Conservation (phyloP, 331 rosid species). For the Malus hybrid region DNA sequence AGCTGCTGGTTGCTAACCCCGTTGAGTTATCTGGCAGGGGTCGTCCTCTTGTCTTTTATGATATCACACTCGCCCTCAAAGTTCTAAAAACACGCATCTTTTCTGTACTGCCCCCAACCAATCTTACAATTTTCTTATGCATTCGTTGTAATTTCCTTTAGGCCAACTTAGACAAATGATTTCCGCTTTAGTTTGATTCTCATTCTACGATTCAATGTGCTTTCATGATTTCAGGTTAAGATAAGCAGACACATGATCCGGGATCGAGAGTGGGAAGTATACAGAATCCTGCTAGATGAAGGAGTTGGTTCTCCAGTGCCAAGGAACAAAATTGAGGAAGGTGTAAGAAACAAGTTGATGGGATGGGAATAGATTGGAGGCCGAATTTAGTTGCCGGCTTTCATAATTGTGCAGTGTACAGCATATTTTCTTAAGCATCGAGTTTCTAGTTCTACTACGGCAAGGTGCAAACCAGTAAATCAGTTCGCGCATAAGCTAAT, state of each 20-base stretch:
- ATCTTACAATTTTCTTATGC: background rate
- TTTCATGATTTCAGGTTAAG: constrained; percentile 35
- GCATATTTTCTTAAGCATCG: constrained; percentile 2
- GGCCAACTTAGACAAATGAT: background rate
- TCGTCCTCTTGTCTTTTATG: constrained; percentile 50
- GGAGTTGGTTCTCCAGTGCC: constrained; percentile 22
- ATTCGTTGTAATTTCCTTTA: background rate
- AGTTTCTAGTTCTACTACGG: background rate
- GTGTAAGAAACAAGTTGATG: constrained; percentile 47
- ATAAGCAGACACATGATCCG: constrained; percentile 37
- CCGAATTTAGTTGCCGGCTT: background rate
- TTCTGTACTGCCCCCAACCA: constrained; percentile 26
- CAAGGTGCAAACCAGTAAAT: background rate
- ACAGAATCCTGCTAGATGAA: constrained; percentile 45
- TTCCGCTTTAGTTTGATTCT: background rate
- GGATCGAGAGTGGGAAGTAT: constrained; percentile 61
- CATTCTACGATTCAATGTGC: background rate
- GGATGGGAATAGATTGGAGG: constrained; percentile 31
- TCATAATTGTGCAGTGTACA: constrained; percentile 15
- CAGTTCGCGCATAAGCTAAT: background rate
- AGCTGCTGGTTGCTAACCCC: constrained; percentile 57
- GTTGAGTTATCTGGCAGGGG: constrained; percentile 59
- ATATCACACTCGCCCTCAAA: constrained; percentile 44
- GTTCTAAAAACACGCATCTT: constrained; percentile 32
- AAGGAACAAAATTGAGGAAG: constrained; percentile 30